Evolutionary conservation across 2,329 filamentous ascomycete species (phyloP).

Genomic region (Aspergillus sergii): DNA sequence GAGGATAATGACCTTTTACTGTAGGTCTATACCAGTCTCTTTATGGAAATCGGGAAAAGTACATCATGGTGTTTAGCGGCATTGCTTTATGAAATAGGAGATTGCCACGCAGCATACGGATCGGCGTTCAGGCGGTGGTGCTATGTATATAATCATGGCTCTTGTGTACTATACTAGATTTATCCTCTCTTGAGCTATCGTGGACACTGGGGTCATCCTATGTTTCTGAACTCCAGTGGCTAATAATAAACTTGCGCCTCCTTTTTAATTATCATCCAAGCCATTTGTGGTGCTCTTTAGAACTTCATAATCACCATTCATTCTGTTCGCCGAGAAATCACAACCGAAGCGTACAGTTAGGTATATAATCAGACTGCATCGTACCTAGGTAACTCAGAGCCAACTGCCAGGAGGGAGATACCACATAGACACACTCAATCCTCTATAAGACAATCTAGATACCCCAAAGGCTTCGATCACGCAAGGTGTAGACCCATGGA

Average conservation of each 20-base stretch:
- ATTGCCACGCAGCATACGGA: background rate
- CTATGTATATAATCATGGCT: constrained; percentile 2
- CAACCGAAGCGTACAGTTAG: too few relatives aligned
- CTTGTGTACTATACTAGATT: background rate
- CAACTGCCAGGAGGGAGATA: too few relatives aligned
- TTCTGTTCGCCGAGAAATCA: too few relatives aligned
- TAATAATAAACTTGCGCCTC: background rate
- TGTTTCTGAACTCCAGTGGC: background rate
- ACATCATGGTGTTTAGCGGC: background rate
- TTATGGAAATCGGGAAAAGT: background rate
- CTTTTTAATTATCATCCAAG: background rate
- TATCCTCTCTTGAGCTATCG: background rate
- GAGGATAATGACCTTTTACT: constrained; percentile 31
- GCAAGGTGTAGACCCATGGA: too few relatives aligned
- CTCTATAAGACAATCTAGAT: too few relatives aligned
- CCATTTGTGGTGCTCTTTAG: background rate
- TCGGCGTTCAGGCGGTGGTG: background rate
- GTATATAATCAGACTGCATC: too few relatives aligned
- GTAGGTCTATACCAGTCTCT: constrained; percentile 9
- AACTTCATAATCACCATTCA: too few relatives aligned
- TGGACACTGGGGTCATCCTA: background rate
- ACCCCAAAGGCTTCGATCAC: too few relatives aligned
- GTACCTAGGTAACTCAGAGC: too few relatives aligned
- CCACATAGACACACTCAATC: too few relatives aligned
- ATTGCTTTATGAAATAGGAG: background rate